phyloP scores from a whole-genome alignment of 2,329 filamentous ascomycete genomes.

The Dichotomopilus funicola region DNA sequence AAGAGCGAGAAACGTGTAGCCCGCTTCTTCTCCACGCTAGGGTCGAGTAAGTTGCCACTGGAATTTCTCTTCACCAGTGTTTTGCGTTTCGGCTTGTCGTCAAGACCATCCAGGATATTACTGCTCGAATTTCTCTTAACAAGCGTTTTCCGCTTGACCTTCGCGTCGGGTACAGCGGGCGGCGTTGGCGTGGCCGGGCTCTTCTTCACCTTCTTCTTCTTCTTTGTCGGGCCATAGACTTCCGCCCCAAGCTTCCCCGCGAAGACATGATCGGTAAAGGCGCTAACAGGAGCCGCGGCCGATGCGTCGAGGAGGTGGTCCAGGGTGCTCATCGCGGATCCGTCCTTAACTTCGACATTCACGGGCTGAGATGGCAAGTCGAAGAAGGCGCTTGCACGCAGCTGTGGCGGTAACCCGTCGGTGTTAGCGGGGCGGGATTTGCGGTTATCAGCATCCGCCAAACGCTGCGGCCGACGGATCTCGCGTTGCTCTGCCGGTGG shows the following conservation, averaged over 20 bases:
- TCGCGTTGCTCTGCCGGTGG: slow-evolving; percentile 18
- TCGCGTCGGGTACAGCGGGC: slow-evolving; percentile 8
- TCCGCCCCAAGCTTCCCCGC: slow-evolving; percentile 69
- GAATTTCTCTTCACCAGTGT: slow-evolving; percentile 22
- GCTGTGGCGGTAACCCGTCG: slow-evolving; percentile 65
- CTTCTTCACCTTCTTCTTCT: slow-evolving; percentile 30
- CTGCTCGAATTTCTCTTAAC: slow-evolving; percentile 19
- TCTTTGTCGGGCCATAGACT: slow-evolving; percentile 61
- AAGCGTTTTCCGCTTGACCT: slow-evolving; percentile 17
- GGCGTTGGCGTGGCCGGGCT: slow-evolving; percentile 19
- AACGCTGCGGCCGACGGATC: slow-evolving; percentile 25
- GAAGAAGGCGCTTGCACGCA: slow-evolving; percentile 89
- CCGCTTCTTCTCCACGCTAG: slow-evolving; percentile 17
- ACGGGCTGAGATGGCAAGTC: slow-evolving; percentile 55
- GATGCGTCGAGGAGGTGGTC: slow-evolving; percentile 91
- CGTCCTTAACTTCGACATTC: slow-evolving; percentile 57
- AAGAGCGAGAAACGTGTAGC: slow-evolving; percentile 21
- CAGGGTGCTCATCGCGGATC: slow-evolving; percentile 81
- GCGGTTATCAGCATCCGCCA: slow-evolving; percentile 32
- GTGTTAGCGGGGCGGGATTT: slow-evolving; percentile 36
- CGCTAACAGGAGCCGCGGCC: slow-evolving; percentile 76
- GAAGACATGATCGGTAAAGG: slow-evolving; percentile 85
- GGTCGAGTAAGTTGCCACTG: slow-evolving; percentile 21
- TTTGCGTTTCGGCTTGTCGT: slow-evolving; percentile 14
- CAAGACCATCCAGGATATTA: slow-evolving; percentile 19